Evolutionary conservation across 192 early-diverging fungal genomes (phyloP), one percentile per base, ranked within the genome.

Genomic region (Rhizophlyctis rosea): DNA sequence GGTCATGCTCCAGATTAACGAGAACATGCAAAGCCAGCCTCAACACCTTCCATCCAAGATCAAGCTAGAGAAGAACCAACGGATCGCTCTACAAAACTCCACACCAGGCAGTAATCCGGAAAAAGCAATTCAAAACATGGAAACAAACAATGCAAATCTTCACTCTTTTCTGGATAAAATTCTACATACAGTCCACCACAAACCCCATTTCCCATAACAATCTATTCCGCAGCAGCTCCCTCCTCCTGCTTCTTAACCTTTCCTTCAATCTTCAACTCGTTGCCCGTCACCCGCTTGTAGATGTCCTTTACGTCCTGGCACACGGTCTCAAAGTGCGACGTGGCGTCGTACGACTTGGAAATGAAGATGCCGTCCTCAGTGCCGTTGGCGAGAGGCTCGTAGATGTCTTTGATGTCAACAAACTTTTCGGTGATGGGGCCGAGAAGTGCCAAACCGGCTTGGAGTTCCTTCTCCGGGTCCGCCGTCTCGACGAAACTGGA

Each of bases 241-340:
- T 76, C 76, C 14, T 74, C 72, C 64, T 76, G 59, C 66, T 76
- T 77, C 76, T 83, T 76, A 24, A 83, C 78, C 68, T 81, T 83
- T 31, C 78, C 78, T 64, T 83, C 81, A 14, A 83, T 55, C 74
- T 83, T 83, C 53, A 83, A 54, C 0, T 81, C 81, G 57, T 79
- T 77, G 13, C 84, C 84, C 16, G 76, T 84, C 13, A 76, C 59
- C 13, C 82, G 54, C 70, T 81, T 75, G 79, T 97, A 99, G 52
- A 99, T 79, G 69, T 87, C 82, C 81, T 93, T 91, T 51, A 99
- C 94, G 69, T 99, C 98, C 51, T 91, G 88, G 71, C 91, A 95
- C 30, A 96, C 90, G 50, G 98, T 94, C 78, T 94, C 98, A 87
- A 98, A 99, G 84, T 99, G 96, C 39, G 91, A 94, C 27, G 96